Conservation (phyloP, 23 red algal species). For the Gracilaria gracilis region DNA sequence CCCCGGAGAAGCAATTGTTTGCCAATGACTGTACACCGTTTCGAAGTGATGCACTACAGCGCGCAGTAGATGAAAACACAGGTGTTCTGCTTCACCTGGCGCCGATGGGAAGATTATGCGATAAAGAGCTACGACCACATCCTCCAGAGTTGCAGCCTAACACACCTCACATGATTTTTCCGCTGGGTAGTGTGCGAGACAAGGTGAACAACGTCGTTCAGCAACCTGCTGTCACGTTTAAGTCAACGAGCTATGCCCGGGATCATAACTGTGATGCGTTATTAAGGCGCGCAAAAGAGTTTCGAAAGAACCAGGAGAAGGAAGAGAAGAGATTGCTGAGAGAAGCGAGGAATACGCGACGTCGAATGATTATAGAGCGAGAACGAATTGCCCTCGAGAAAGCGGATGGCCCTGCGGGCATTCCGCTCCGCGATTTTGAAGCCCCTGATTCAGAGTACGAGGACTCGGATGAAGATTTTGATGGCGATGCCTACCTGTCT, state of each 20-base stretch:
- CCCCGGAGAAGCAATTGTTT: constrained; percentile 94
- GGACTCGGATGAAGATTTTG: constrained; percentile 68
- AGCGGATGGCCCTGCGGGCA: constrained; percentile 26
- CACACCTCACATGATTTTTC: background rate
- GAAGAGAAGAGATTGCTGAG: constrained; percentile 74
- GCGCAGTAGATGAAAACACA: constrained; percentile 56
- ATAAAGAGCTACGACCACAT: constrained; percentile 69
- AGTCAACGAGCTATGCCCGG: constrained; percentile 16
- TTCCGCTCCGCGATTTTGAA: constrained; percentile 52
- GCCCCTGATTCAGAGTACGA: constrained; percentile 66
- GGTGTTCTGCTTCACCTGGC: constrained; percentile 57
- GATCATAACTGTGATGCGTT: constrained; percentile 39
- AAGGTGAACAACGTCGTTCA: background rate
- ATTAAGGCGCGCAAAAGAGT: constrained; percentile 68
- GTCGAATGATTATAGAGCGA: constrained; percentile 60
- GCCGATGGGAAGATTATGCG: constrained; percentile 73
- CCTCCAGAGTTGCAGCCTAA: constrained; percentile 79
- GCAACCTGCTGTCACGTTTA: background rate
- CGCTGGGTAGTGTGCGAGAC: background rate
- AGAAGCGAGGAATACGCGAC: constrained; percentile 64
- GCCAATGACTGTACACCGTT: constrained; percentile 52
- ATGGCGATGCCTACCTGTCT: constrained; percentile 25
- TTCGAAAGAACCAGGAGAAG: constrained; percentile 67
- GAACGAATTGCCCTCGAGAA: constrained; percentile 47
- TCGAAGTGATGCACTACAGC: constrained; percentile 45